A percentile compares a stretch with the other conserved stretches of the same genome.
phyloP scores from a whole-genome alignment of 345 rosid genomes.

The Populus ilicifolia region DNA sequence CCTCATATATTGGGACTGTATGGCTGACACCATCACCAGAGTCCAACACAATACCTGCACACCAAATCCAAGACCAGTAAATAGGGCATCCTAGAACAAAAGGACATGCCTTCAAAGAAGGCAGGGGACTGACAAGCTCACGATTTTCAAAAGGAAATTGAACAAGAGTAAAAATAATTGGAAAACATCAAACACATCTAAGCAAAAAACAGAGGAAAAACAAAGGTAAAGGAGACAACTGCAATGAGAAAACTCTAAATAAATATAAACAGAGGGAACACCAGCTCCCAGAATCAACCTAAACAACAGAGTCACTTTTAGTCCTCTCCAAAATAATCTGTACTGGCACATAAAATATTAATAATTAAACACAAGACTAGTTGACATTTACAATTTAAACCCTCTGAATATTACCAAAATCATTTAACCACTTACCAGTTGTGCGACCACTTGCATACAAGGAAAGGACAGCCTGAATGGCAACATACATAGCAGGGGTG shows the following conservation, averaged over 20 bases:
- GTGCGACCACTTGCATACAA: conserved; percentile 97
- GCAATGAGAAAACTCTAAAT: not conserved
- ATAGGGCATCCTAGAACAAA: not conserved
- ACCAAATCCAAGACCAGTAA: not conserved
- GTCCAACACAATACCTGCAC: conserved; percentile 82
- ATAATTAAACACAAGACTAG: not conserved
- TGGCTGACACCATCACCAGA: conserved; percentile 96
- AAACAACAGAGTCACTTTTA: not conserved
- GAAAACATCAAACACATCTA: not conserved
- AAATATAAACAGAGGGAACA: not conserved
- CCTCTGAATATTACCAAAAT: not conserved
- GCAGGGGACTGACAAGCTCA: not conserved
- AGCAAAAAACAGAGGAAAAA: not conserved
- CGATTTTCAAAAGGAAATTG: not conserved
- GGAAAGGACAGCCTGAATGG: conserved; percentile 91
- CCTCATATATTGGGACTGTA: conserved; percentile 87
- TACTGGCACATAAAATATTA: not conserved
- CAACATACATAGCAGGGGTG: conserved; percentile 88
- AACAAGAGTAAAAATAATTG: not conserved
- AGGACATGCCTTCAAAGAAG: not conserved
- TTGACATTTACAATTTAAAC: not conserved
- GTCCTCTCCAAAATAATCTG: not conserved
- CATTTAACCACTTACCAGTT: conserved; percentile 51
- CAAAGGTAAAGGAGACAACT: not conserved
- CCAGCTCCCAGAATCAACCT: no score